Conservation (phyloP, 768 basidiomycete genomes). For the Termitomyces sp. region DNA sequence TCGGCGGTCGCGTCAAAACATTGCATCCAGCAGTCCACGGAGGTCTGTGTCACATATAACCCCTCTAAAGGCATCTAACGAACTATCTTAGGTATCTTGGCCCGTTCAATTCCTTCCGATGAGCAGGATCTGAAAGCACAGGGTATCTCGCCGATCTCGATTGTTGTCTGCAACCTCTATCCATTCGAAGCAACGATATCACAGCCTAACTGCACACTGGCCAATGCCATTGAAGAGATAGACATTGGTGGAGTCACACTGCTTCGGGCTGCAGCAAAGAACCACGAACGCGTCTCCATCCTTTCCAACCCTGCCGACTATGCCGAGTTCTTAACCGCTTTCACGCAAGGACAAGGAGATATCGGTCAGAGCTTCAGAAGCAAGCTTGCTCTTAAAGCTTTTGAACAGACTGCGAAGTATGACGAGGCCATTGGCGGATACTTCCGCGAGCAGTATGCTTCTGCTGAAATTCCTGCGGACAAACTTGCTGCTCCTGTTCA, state of each 20-base stretch:
- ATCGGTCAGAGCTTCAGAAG: slow-evolving; percentile 68
- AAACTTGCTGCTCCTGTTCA: slow-evolving; percentile 69
- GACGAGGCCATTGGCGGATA: slow-evolving; percentile 95
- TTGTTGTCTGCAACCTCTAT: slow-evolving; percentile 99
- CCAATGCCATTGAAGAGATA: slow-evolving; percentile 94
- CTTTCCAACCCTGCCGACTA: slow-evolving; percentile 91
- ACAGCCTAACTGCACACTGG: slow-evolving; percentile 82
- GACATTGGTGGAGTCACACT: slow-evolving; percentile 99
- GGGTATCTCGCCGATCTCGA: slow-evolving; percentile 85
- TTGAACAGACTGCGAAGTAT: slow-evolving; percentile 93
- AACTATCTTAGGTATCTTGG: slow-evolving; percentile 75
- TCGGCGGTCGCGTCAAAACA: slow-evolving; percentile 97
- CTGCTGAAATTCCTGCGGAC: slow-evolving; percentile 62
- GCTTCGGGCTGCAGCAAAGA: slow-evolving; percentile 96
- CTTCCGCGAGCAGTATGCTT: slow-evolving; percentile 94
- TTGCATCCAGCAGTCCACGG: slow-evolving; percentile 98
- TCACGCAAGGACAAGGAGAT: slow-evolving; percentile 68
- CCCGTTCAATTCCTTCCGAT: slow-evolving; percentile 88
- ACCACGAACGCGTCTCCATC: slow-evolving; percentile 89
- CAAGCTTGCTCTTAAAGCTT: slow-evolving; percentile 91
- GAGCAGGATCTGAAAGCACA: slow-evolving; percentile 79
- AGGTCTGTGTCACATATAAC: slow-evolving; percentile 40
- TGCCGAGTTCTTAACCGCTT: slow-evolving; percentile 70
- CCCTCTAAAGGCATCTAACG: slow-evolving; percentile 5
- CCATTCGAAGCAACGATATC: slow-evolving; percentile 92